Evolutionary conservation across 768 basidiomycete genomes (phyloP).

Genomic region (Podaxis pistillaris): DNA sequence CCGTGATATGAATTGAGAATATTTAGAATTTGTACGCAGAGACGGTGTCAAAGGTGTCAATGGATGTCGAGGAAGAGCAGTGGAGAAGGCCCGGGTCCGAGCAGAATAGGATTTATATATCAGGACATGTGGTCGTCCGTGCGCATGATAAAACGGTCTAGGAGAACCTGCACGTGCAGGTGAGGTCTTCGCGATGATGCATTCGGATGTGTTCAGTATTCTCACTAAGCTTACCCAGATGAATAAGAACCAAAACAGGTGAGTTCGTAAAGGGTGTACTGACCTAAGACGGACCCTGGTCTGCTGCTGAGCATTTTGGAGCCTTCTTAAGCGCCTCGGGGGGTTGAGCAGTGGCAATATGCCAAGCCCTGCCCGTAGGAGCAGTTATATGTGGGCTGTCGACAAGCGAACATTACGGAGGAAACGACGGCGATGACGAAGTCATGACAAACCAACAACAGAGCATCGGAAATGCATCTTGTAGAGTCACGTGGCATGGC

Average conservation of each 20-base stretch:
- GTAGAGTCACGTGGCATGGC: too few species aligned
- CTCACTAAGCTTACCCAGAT: neutral
- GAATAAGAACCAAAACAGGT: neutral
- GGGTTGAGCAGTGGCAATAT: neutral
- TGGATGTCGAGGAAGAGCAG: neutral
- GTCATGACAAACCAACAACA: too few species aligned
- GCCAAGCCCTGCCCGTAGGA: neutral
- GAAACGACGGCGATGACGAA: neutral
- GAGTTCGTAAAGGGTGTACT: neutral
- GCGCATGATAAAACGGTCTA: neutral
- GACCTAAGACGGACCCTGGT: neutral
- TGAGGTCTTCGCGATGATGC: constrained; percentile 1
- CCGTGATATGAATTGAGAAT: neutral
- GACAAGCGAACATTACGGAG: neutral
- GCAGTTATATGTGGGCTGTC: neutral
- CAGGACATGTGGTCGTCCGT: neutral
- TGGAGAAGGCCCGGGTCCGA: neutral
- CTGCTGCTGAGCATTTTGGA: neutral
- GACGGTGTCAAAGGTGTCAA: neutral
- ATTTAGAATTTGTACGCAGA: neutral
- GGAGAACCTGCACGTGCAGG: neutral
- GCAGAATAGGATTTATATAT: neutral
- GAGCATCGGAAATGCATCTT: too few species aligned
- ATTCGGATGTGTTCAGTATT: neutral
- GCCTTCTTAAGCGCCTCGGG: neutral